A percentile compares a stretch with the other conserved stretches of the same genome.
phyloP scores from a whole-genome alignment of 1,284 basidiomycete genomes.

The Moniliella sp. region DNA sequence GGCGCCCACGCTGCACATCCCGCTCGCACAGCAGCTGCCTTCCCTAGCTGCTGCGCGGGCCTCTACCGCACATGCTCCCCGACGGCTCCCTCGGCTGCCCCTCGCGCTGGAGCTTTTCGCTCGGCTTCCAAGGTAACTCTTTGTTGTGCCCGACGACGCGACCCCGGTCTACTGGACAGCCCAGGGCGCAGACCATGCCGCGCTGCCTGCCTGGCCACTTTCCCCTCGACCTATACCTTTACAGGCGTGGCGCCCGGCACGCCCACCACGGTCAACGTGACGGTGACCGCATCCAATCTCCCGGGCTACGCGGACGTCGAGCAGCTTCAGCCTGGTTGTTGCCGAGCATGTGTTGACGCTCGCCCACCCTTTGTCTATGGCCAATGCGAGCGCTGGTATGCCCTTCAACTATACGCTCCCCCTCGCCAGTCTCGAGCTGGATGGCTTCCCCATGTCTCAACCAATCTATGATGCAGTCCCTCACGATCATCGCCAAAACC shows the following conservation, averaged over 20 bases:
- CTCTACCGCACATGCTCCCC: conserved; percentile 14
- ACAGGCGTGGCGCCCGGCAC: conserved; percentile 53
- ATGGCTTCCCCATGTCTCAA: no score
- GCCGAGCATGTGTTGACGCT: conserved; percentile 9
- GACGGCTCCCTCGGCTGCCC: conserved; percentile 46
- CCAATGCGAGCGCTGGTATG: conserved; percentile 41
- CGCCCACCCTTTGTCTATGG: conserved; percentile 26
- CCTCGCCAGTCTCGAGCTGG: conserved; percentile 41
- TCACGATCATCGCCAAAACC: no score
- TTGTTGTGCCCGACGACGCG: conserved; percentile 35
- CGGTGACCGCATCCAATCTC: conserved; percentile 20
- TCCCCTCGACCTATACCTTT: conserved; percentile 49
- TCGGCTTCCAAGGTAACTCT: conserved; percentile 59
- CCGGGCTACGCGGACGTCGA: conserved; percentile 15
- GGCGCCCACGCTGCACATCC: conserved; percentile 16
- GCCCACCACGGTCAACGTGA: no score
- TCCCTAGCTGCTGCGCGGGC: conserved; percentile 10
- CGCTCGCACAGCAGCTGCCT: conserved; percentile 21
- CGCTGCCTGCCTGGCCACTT: conserved; percentile 58
- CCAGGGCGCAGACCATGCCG: conserved; percentile 45
- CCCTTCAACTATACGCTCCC: conserved; percentile 28
- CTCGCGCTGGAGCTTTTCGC: conserved; percentile 65
- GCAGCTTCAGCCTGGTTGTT: conserved; percentile 16
- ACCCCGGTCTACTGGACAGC: conserved; percentile 47
- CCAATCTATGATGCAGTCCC: no score